Conservation (phyloP, 441 rosid species). For the Corymbia citriodora region DNA sequence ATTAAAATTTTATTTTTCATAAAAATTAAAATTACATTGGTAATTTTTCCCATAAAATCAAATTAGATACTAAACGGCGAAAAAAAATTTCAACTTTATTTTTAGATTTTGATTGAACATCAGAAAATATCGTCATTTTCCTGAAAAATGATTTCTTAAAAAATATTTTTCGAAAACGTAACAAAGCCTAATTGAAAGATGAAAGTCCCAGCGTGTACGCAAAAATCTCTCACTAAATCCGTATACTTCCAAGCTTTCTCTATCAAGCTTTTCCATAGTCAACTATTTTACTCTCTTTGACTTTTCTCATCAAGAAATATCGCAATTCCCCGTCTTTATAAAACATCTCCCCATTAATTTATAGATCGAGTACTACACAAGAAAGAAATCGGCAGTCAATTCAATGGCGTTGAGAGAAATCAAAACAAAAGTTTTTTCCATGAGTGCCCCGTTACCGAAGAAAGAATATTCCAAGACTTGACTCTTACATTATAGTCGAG, state of each 20-base stretch:
- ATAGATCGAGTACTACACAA: background rate
- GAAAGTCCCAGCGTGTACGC: background rate
- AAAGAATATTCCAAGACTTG: background rate
- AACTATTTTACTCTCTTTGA: background rate
- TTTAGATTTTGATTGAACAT: no score
- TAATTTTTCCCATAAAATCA: no score
- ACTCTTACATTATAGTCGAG: background rate
- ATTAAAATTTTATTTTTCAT: no score
- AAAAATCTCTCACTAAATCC: background rate
- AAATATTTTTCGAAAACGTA: no score
- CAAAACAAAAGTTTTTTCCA: background rate
- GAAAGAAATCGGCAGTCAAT: background rate
- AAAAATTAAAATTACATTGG: no score
- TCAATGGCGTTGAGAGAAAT: background rate
- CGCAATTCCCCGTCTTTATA: background rate
- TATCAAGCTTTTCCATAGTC: background rate
- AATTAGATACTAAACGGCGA: no score
- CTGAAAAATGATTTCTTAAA: no score
- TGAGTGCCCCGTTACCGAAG: background rate
- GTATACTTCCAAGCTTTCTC: background rate
- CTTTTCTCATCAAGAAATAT: background rate
- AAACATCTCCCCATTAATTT: background rate
- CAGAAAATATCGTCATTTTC: no score
- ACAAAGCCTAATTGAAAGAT: no score
- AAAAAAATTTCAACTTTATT: no score